Conservation (phyloP, 208 protist species). For the Crithidia bombi region DNA sequence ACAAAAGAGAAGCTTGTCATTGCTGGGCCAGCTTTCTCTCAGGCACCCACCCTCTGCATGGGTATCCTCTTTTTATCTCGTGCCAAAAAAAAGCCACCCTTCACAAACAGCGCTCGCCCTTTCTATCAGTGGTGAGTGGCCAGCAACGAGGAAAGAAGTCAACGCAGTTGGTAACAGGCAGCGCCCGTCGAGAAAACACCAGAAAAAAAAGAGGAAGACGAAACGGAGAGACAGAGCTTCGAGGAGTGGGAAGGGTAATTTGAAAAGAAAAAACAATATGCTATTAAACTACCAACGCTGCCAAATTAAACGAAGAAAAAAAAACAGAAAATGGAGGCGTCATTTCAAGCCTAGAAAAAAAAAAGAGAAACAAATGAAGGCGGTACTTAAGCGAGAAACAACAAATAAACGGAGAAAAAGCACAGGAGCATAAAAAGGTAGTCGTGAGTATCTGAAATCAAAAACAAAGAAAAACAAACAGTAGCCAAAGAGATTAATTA, state of each 20-base stretch:
- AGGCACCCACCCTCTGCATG: not conserved
- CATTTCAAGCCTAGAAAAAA: too few relatives aligned
- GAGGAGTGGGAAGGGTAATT: not conserved
- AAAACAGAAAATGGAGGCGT: slow-evolving; percentile 11
- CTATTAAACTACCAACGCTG: not conserved
- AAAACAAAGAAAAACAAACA: too few relatives aligned
- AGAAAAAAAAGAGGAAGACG: slow-evolving; percentile 19
- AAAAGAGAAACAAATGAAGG: too few relatives aligned
- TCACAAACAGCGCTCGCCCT: slow-evolving; percentile 5
- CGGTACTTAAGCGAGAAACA: too few relatives aligned
- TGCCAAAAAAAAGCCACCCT: slow-evolving; percentile 15
- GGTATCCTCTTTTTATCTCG: slow-evolving; percentile 7
- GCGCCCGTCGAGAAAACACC: slow-evolving; percentile 2
- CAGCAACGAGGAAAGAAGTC: not conserved
- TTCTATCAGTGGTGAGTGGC: slow-evolving; percentile 10
- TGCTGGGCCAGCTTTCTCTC: not conserved
- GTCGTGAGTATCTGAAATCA: too few relatives aligned
- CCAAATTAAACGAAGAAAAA: not conserved
- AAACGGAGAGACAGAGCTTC: slow-evolving; percentile 25
- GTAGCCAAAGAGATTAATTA: too few relatives aligned
- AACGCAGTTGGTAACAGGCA: not conserved
- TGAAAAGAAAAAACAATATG: slow-evolving; percentile 14
- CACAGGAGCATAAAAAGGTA: too few relatives aligned
- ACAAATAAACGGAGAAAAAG: too few relatives aligned
- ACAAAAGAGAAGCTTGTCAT: slow-evolving; percentile 14